Evolutionary conservation across 805 yeast species (phyloP), one percentile per base, ranked within the genome.

Genomic region (Lipomyces sp.): DNA sequence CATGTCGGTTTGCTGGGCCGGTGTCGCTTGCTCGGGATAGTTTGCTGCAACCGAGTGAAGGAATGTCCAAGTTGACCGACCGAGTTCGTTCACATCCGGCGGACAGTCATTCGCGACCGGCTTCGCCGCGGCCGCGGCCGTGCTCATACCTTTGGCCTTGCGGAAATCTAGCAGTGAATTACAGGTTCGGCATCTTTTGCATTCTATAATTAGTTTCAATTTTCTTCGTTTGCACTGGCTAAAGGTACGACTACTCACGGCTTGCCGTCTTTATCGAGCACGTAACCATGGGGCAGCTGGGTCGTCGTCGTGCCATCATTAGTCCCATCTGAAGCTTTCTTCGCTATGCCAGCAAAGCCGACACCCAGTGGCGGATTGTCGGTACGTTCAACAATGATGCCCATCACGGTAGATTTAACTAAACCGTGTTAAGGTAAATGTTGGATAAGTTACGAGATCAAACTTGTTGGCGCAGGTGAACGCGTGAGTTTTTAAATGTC

Each of bases 61-160:
- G 53, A 94, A 83, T 0, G 97, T 91, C 99, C 99, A 95, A 2
- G 97, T 87, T 0, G 97, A 86, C 58, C 87, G 81, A 0, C 99
- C 99, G 4, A 95, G 77, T 67, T 83, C 81, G 62, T 83, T 88
- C 2, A 90, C 94, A 78, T 93, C 98, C 0, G 98, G 93, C 0
- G 99, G 99, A 69, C 89, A 87, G 35, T 85, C 88, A 62, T 74
- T 65, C 11, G 77, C 73, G 7, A 73, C 63, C 0, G 78, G 69
- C 57, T 35, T 61, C 29, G 66, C 63, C 4, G 74, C 73, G 2
- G 77, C 79, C 2, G 79, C 61, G 4, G 62, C 65, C 32, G 71
- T 61, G 18, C 72, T 64, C 53, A 57, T 33, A 60, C 74, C 64
- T 65, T 79, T 84, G 4, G 87, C 94, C 75, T 85, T 79, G 75